These are phyloP conservation scores for Hypocrella siamensis DNA, from an alignment of 2,329 filamentous ascomycete species.

Conservation along the genomic window DNA sequence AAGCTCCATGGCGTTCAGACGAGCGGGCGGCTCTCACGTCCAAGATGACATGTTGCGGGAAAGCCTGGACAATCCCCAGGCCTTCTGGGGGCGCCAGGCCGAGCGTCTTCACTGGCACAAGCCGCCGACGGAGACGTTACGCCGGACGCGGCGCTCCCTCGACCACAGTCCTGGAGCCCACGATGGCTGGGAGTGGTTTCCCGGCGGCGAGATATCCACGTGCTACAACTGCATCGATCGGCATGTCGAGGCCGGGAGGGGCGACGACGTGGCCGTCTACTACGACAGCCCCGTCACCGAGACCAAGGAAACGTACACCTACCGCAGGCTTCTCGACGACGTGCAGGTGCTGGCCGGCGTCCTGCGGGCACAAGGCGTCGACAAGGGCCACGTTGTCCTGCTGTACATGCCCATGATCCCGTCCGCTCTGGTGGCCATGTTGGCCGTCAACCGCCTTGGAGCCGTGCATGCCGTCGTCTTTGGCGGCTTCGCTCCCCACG, in stretches of 20 bases:
- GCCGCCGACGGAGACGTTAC: conserved; percentile 48
- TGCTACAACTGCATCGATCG: conserved; percentile 86
- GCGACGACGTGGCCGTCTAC: conserved; percentile 58
- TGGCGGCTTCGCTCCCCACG: conserved; percentile 71
- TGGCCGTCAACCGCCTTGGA: conserved; percentile 67
- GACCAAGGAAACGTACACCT: conserved; percentile 58
- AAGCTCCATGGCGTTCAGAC: too few relatives aligned
- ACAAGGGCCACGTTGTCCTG: conserved; percentile 72
- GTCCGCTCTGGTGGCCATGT: conserved; percentile 69
- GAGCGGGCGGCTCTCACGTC: conserved; percentile 12
- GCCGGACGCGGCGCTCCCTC: conserved; percentile 45
- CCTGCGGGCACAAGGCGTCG: conserved; percentile 65
- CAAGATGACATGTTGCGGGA: conserved; percentile 35
- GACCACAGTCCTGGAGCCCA: conserved; percentile 45
- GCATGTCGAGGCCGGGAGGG: conserved; percentile 69
- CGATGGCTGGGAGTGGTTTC: conserved; percentile 79
- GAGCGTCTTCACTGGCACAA: conserved; percentile 68
- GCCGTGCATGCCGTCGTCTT: conserved; percentile 89
- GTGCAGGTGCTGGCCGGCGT: conserved; percentile 73
- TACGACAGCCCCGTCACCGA: conserved; percentile 79
- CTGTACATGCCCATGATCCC: conserved; percentile 98
- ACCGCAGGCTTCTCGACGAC: conserved; percentile 58
- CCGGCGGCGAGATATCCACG: conserved; percentile 75
- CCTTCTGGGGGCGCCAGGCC: conserved; percentile 65
- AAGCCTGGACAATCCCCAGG: conserved; percentile 53